Conservation (phyloP, 129 eudicot genomes). For the Mikania micrantha region DNA sequence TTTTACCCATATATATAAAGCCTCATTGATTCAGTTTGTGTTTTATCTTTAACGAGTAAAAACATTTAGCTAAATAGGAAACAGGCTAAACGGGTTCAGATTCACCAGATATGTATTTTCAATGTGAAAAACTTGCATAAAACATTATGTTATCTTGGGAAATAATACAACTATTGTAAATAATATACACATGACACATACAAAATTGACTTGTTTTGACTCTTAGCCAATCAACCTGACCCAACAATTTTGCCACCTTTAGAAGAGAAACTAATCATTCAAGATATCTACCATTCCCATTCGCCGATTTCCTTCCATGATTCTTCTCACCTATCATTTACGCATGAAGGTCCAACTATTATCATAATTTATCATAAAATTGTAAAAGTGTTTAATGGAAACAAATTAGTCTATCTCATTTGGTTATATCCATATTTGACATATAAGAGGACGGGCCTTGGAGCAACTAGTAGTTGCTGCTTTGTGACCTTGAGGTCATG, state of each 20-base stretch:
- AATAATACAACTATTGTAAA: not conserved
- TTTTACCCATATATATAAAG: not conserved
- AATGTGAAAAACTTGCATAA: constrained; percentile 3
- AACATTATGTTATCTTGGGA: not conserved
- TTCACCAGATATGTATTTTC: not conserved
- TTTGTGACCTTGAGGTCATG: too few relatives aligned
- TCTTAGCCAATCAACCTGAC: not conserved
- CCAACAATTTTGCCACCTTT: not conserved
- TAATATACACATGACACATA: not conserved
- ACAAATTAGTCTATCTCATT: not conserved
- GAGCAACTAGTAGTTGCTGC: too few relatives aligned
- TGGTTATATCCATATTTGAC: not conserved
- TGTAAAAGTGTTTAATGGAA: not conserved
- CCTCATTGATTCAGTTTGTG: not conserved
- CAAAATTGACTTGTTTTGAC: not conserved
- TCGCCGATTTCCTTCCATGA: constrained; percentile 98
- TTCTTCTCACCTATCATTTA: constrained; percentile 81
- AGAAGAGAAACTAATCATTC: not conserved
- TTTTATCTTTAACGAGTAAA: not conserved
- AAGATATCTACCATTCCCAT: constrained; percentile 89
- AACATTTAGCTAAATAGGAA: not conserved
- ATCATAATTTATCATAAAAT: not conserved
- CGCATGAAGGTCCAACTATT: constrained; percentile 9
- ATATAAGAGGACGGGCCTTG: too few relatives aligned
- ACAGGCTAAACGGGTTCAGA: not conserved